Percentiles rank a stretch among this genome's conserved stretches.
Conservation (phyloP, 371 early-diverging fungal species). For the Modicella reniformis region DNA sequence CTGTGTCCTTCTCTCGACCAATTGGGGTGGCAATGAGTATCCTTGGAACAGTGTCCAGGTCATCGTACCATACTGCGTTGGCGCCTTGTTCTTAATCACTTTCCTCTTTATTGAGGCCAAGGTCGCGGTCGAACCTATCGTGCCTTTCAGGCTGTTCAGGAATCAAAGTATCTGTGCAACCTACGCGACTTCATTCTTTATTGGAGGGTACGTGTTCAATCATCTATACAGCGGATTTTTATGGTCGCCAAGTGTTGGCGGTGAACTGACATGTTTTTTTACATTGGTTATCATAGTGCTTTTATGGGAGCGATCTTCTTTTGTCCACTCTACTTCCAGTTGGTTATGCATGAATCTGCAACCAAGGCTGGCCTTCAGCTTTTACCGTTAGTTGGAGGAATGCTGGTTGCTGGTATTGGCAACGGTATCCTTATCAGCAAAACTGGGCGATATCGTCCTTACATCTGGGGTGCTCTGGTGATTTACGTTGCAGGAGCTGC, state of each 20-base stretch:
- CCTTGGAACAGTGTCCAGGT: slow-evolving; percentile 72
- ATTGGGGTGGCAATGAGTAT: slow-evolving; percentile 59
- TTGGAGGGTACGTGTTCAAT: slow-evolving; percentile 59
- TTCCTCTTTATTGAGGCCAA: slow-evolving; percentile 60
- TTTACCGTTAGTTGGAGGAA: slow-evolving; percentile 61
- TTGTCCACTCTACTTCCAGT: slow-evolving; percentile 61
- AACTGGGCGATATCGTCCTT: slow-evolving; percentile 59
- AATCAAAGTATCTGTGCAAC: slow-evolving; percentile 60
- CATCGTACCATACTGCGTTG: slow-evolving; percentile 65
- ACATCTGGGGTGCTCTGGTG: slow-evolving; percentile 33
- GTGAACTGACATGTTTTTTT: no score
- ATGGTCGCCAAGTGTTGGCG: no score
- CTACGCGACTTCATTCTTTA: slow-evolving; percentile 61
- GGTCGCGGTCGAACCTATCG: slow-evolving; percentile 64
- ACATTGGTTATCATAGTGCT: slow-evolving; percentile 18
- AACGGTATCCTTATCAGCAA: slow-evolving; percentile 60
- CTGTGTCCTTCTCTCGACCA: slow-evolving; percentile 58
- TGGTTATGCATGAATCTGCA: slow-evolving; percentile 57
- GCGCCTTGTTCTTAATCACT: slow-evolving; percentile 55
- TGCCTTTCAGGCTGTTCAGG: slow-evolving; percentile 67
- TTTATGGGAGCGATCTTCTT: slow-evolving; percentile 66
- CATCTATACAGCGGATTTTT: no score
- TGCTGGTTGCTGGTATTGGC: slow-evolving; percentile 53
- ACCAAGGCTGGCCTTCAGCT: slow-evolving; percentile 65
- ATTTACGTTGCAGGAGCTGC: slow-evolving; percentile 59